Evolutionary conservation across 2,329 filamentous ascomycete species (phyloP).

Genomic region (Penicillium carneum): DNA sequence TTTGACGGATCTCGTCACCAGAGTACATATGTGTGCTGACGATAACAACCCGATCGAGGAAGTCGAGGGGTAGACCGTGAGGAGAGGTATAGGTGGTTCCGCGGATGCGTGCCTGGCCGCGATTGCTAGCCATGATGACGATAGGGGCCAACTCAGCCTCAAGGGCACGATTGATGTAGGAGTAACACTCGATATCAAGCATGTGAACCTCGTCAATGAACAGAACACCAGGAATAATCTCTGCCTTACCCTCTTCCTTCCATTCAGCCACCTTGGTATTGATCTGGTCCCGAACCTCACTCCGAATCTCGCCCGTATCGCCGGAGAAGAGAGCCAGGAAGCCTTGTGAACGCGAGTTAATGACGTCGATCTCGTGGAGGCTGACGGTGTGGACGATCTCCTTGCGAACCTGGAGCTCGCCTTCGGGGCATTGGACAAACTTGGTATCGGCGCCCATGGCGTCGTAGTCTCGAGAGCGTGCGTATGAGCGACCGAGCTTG

Average conservation of each 20-base stretch:
- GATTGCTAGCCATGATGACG: conserved; percentile 99
- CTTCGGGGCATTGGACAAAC: conserved; percentile 96
- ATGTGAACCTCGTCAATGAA: conserved; percentile 99
- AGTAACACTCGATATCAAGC: conserved; percentile 99
- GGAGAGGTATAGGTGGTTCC: conserved; percentile 93
- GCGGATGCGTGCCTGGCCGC: conserved; percentile 87
- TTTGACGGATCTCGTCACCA: conserved; percentile 86
- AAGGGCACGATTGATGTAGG: conserved; percentile 94
- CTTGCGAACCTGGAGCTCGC: conserved; percentile 94
- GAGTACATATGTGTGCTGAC: conserved; percentile 89
- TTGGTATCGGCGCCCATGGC: conserved; percentile 98
- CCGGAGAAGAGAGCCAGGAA: conserved; percentile 97
- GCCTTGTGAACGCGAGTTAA: conserved; percentile 98
- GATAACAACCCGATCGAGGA: conserved; percentile 93
- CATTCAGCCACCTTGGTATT: conserved; percentile 98
- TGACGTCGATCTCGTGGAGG: conserved; percentile 97
- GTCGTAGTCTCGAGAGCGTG: conserved; percentile 95
- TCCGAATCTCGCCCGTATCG: conserved; percentile 96
- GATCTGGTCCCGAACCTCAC: conserved; percentile 97
- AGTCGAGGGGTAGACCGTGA: conserved; percentile 92
- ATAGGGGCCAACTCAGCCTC: conserved; percentile 95
- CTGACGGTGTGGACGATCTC: conserved; percentile 97
- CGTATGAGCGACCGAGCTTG: conserved; percentile 93
- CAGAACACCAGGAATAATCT: conserved; percentile 93
- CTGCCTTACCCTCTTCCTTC: conserved; percentile 99